Base-by-base conservation (phyloP, 768 basidiomycete species). In the Cantharellus cinnabarinus region DNA sequence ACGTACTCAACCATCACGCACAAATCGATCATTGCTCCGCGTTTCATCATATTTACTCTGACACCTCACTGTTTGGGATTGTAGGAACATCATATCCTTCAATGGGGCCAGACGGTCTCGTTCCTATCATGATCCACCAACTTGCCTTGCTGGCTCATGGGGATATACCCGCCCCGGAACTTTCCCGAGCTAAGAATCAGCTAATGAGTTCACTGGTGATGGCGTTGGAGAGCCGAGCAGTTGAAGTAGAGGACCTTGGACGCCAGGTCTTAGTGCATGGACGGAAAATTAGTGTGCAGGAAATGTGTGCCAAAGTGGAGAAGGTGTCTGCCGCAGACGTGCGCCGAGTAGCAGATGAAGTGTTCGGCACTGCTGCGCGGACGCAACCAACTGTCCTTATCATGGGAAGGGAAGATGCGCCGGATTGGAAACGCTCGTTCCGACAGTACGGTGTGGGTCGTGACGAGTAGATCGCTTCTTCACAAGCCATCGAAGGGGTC, bases 1-100 rank as follows among this genome's bases (percentile, higher is more conserved):
- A 90, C 67, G 89, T 98, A 66, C 81, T 98, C 60, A 97, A 98
- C 69, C 85, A 88, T 67, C 88, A 90, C 73, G 79, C 89, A 56
- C 82, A 88, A 66, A 79, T 98, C 66, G 94, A 98, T 69, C 89
- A 91, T 69, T 97, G 93, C 69, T 83, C 87, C 4, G 84, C 89
- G 20, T 97, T 95, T 82, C 91, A 98, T 68, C 94, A 98, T 71
- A 91, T 93, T 67, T 98, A 97, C 71, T 81, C 82, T 59, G 93
- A 97, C 68, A 87, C 89, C 0, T 89, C 89, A 3, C 75, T 98
- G 3, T 95, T 97, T 68, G 94, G 93, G 2, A 75, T 98, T 42
- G 85, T 86, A 65, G 89, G 89, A 0, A 81, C 86, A 34, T 89
- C 93, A 68, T 86, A 42, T 75, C 77, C 53, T 70, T 75, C 34